A percentile compares a stretch with the other conserved stretches of the same genome.
phyloP scores from a whole-genome alignment of 2,329 filamentous ascomycete genomes.

The Curvularia sp. region DNA sequence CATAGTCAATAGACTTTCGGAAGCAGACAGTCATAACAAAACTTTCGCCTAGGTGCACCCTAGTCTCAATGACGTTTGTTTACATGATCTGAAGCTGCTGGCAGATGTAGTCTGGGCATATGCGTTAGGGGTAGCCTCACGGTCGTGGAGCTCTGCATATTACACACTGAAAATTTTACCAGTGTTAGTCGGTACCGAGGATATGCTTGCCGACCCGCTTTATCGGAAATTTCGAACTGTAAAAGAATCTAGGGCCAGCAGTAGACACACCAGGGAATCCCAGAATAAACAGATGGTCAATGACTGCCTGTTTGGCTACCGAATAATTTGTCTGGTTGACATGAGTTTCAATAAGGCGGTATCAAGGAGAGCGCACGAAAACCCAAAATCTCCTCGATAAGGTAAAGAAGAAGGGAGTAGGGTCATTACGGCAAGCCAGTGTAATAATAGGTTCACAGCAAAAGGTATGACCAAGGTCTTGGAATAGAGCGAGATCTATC shows the following conservation, averaged over 20 bases:
- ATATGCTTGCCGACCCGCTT: background rate
- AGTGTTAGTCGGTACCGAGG: background rate
- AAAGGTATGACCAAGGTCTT: background rate
- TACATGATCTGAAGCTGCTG: background rate
- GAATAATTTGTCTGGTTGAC: conserved; percentile 15
- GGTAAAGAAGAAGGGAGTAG: background rate
- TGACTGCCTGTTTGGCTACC: conserved; percentile 23
- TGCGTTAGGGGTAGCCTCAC: background rate
- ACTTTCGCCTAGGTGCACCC: background rate
- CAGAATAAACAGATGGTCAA: conserved; percentile 24
- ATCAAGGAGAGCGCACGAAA: background rate
- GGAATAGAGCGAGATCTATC: background rate
- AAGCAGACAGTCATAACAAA: background rate
- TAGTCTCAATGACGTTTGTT: background rate
- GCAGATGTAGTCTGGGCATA: too few species aligned
- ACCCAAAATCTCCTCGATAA: background rate
- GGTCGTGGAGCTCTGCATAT: background rate
- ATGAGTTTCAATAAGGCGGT: background rate
- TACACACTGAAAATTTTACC: background rate
- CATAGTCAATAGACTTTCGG: background rate
- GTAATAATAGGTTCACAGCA: background rate
- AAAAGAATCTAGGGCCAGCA: background rate
- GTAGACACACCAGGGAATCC: conserved; percentile 8
- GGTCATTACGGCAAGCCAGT: too few species aligned
- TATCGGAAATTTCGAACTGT: conserved; percentile 10